Conservation (phyloP, 2,329 filamentous ascomycete genomes). For the Alternaria sp. region DNA sequence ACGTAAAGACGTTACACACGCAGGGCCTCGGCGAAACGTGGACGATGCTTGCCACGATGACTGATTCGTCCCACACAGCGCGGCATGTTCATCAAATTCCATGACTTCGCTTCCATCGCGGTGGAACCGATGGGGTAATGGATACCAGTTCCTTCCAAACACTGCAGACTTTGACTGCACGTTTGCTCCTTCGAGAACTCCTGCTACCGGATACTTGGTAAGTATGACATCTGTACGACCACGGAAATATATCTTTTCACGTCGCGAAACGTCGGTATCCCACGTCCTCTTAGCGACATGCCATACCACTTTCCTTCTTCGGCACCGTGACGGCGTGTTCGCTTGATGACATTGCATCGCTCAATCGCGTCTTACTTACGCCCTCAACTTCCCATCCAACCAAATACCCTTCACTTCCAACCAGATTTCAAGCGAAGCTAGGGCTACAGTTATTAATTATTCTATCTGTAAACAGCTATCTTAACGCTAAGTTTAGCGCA, state of each 20-base stretch:
- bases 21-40: conserved; percentile 19
- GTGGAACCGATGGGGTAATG: conserved; percentile 23
- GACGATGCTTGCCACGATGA: conserved; percentile 23
- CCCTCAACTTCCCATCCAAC: neutral
- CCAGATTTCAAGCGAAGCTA: too few relatives aligned
- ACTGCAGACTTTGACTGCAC: neutral
- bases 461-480: too few relatives aligned
- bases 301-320: neutral
- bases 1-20: conserved; percentile 33
- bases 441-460: too few relatives aligned
- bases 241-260: neutral
- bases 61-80: conserved; percentile 25
- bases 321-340: neutral
- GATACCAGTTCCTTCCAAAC: neutral
- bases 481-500: too few relatives aligned
- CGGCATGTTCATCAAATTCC: conserved; percentile 25
- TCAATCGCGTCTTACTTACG: neutral
- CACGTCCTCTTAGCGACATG: neutral
- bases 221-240: neutral
- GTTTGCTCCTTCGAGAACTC: neutral
- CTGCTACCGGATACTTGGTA: neutral
- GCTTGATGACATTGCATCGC: neutral
- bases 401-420: neutral
- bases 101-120: neutral
- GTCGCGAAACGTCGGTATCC: neutral